Evolutionary conservation across 345 rosid species (phyloP), one percentile per base, ranked within the genome.

Genomic region (Citrus sinensis): DNA sequence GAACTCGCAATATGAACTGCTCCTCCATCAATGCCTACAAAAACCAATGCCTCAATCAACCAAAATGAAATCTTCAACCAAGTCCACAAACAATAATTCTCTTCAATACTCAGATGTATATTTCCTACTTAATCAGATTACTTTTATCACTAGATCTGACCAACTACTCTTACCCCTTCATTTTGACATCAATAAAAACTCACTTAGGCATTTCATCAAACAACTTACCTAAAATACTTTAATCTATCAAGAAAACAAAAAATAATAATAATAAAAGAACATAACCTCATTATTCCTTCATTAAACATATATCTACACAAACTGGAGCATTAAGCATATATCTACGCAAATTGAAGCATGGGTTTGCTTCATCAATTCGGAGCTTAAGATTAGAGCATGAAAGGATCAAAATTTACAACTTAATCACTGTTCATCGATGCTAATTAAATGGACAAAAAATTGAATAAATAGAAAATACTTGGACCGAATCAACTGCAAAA

Each of bases 1-100:
- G 97, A 82, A 97, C 97, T 85, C 98, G 89, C 71, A 97, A 92
- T 80, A 97, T 87, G 83, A 97, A 93, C 75, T 93, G 98, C 76
- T 97, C 99, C 83, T 97, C 99, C 99, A 94, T 75, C 30, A 29
- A 29, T 92, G 37, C 80, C 85, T 69, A 79, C 51, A 69, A 64
- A 79, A 76, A 34, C 39, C 24, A 75, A 22, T n/a, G 46, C 70
- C 58, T 29, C 30, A 64, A 63, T 65, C 20, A 20, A 29, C 24
- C 29, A 30, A 63, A 30, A 46, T 72, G 7, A 55, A 58, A 58
- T 56, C 17, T 13, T 13, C 49, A 46, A 16, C n/a, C 42, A 19
- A 32, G 5, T 37, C 69, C 20, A 11, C 4, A 65, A 65, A 65
- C 42, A 65, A 65, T 20, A 17, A 64, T 30, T 30, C n/a, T 32